Conservation (phyloP, 352 stramenopile species). For the Phytophthora pini region DNA sequence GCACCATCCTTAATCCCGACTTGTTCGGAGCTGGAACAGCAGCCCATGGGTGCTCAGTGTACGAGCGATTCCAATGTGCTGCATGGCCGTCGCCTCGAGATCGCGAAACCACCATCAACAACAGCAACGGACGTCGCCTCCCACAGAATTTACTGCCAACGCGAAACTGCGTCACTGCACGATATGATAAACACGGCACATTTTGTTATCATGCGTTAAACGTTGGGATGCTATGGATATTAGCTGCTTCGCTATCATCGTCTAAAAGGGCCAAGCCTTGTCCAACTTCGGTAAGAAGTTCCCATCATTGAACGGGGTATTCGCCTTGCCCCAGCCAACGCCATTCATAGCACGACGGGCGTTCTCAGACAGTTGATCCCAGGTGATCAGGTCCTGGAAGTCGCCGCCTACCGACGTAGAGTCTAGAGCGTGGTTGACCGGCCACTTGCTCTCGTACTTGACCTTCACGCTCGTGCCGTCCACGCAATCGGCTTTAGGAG, state of each 20-base stretch:
- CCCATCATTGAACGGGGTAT: slow-evolving; percentile 21
- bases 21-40: slow-evolving; percentile 62
- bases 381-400: slow-evolving; percentile 29
- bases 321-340: slow-evolving; percentile 13
- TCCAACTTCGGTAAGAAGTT: slow-evolving; percentile 18
- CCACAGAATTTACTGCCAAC: background rate
- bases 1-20: slow-evolving; percentile 43
- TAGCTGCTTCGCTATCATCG: slow-evolving; percentile 1
- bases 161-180: slow-evolving; percentile 6
- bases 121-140: background rate
- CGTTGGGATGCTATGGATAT: background rate
- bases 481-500: slow-evolving; percentile 2
- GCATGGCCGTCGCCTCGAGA: slow-evolving; percentile 5
- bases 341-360: slow-evolving; percentile 17
- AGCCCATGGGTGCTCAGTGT: slow-evolving; percentile 54
- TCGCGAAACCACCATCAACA: slow-evolving; percentile 20
- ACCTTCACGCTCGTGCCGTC: slow-evolving; percentile 22
- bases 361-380: slow-evolving; percentile 24
- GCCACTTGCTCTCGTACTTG: slow-evolving; percentile 10
- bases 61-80: slow-evolving; percentile 7
- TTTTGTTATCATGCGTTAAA: background rate
- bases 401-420: slow-evolving; percentile 10
- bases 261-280: slow-evolving; percentile 17
- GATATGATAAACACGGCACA: background rate
- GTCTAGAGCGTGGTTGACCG: slow-evolving; percentile 9